Evolutionary conservation across 129 eudicot species (phyloP), one percentile per base, ranked within the genome.

Genomic region (Ambrosia trifida): DNA sequence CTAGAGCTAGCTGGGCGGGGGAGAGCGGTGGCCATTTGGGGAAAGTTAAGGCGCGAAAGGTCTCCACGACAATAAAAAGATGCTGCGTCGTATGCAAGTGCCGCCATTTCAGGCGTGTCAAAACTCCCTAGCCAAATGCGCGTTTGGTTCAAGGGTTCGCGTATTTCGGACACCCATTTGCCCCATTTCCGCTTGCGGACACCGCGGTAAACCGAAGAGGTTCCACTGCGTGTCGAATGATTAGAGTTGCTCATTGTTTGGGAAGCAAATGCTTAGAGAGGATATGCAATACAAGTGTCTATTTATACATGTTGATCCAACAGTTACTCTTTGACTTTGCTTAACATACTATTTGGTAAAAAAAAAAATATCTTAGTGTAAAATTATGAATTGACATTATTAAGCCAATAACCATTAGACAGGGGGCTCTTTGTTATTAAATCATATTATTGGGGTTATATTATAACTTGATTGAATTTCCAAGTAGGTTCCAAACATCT

Each of bases 61-160:
- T 77, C 74, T 32, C 84, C 86, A 17, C 86, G 79, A 14, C 80
- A 66, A 58, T 85, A 76, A 69, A 76, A 76, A 17, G 82, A 82
- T 0, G 68, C 79, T 28, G 83, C 73, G 53, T 84, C 89, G 24
- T 81, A 63, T n/a, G 89, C 89, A 14, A 70, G 41, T 3, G 86
- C 89, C 1, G 86, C 86, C 89, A 85, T 85, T 78, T 85, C 84
- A 2, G 84, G 80, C 4, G 86, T 85, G 69, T 85, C 86, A 1
- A 85, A 85, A 69, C 86, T 85, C 46, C 89, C 89, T 0, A 85
- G 84, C 89, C 89, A 85, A 53, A 85, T 81, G 69, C 89, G 76
- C 3, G 86, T 72, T 53, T 79, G 82, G 59, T 73, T 82, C 11
- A 74, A 43, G 2, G 86, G 89, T 1, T 82, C 89, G 6, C 89